Conservation (phyloP, 441 rosid genomes). For the Daphne laureola region DNA sequence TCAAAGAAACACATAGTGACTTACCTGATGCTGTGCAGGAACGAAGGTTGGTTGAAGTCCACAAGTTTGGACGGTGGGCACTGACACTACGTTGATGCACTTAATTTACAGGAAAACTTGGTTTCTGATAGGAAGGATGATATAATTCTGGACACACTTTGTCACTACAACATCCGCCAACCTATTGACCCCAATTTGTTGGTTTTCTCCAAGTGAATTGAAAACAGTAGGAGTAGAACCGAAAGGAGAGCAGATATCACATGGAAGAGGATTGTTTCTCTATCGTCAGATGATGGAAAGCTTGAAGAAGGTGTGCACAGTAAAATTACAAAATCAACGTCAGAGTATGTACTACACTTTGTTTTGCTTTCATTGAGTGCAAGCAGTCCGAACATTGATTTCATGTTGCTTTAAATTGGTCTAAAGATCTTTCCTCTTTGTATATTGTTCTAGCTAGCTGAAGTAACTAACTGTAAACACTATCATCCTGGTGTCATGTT, state of each 20-base stretch:
- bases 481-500: too few species aligned
- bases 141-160: slow-evolving; percentile 58
- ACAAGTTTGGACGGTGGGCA: slow-evolving; percentile 72
- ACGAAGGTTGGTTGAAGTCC: slow-evolving; percentile 53
- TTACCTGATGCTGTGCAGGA: slow-evolving; percentile 25
- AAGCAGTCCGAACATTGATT: too few species aligned
- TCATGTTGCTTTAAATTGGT: too few species aligned
- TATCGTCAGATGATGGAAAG: slow-evolving; percentile 13
- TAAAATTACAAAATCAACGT: too few species aligned
- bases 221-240: slow-evolving; percentile 61
- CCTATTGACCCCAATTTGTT: slow-evolving; percentile 73
- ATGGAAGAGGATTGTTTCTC: slow-evolving; percentile 38
- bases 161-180: slow-evolving; percentile 85
- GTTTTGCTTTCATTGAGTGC: too few species aligned
- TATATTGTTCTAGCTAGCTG: too few species aligned
- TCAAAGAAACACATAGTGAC: too few species aligned
- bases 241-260: slow-evolving; percentile 88
- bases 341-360: too few species aligned
- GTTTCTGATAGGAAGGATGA: slow-evolving; percentile 46
- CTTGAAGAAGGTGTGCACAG: too few species aligned
- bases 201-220: slow-evolving; percentile 52
- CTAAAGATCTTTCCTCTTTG: too few species aligned
- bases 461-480: too few species aligned
- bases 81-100: slow-evolving; percentile 64
- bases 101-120: slow-evolving; percentile 72